A percentile compares a stretch with the other conserved stretches of the same genome.
Conservation (phyloP, 306 rosid genomes). For the Dryas drummondii region DNA sequence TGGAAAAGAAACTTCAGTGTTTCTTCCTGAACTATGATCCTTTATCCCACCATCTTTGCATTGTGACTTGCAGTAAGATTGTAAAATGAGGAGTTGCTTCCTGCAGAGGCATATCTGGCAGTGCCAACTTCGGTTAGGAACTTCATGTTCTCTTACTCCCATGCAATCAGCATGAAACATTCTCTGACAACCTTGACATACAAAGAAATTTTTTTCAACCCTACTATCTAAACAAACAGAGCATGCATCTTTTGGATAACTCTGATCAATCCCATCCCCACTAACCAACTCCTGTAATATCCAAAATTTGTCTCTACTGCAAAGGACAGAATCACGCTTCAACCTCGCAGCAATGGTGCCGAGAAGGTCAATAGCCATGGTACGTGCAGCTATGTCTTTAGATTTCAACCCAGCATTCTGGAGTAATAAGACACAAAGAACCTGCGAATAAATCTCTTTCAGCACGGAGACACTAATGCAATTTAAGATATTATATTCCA, state of each 20-base stretch:
- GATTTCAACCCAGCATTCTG: slow-evolving; percentile 91
- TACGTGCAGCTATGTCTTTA: slow-evolving; percentile 79
- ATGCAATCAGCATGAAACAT: slow-evolving; percentile 84
- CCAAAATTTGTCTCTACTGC: slow-evolving; percentile 79
- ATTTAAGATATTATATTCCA: slow-evolving; percentile 7
- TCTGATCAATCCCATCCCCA: slow-evolving; percentile 41
- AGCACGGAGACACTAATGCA: slow-evolving; percentile 31
- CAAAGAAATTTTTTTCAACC: slow-evolving; percentile 47
- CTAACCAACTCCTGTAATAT: slow-evolving; percentile 61
- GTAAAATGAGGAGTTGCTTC: slow-evolving; percentile 82
- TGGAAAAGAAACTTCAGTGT: slow-evolving; percentile 37
- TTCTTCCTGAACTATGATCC: slow-evolving; percentile 42
- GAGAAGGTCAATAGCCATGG: slow-evolving; percentile 93
- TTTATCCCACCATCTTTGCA: slow-evolving; percentile 50
- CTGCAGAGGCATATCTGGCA: slow-evolving; percentile 79
- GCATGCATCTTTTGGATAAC: slow-evolving; percentile 60
- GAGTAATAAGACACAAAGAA: slow-evolving; percentile 80
- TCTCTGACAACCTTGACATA: slow-evolving; percentile 77
- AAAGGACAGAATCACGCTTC: slow-evolving; percentile 86
- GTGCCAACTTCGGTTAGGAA: slow-evolving; percentile 70
- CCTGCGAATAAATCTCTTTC: slow-evolving; percentile 62
- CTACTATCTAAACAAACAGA: slow-evolving; percentile 70
- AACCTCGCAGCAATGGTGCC: slow-evolving; percentile 98
- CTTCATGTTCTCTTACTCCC: slow-evolving; percentile 73
- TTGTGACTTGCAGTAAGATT: slow-evolving; percentile 80